Evolutionary conservation across 73 alveolate genomes (phyloP).

Genomic region (Paramecium sonneborni): DNA sequence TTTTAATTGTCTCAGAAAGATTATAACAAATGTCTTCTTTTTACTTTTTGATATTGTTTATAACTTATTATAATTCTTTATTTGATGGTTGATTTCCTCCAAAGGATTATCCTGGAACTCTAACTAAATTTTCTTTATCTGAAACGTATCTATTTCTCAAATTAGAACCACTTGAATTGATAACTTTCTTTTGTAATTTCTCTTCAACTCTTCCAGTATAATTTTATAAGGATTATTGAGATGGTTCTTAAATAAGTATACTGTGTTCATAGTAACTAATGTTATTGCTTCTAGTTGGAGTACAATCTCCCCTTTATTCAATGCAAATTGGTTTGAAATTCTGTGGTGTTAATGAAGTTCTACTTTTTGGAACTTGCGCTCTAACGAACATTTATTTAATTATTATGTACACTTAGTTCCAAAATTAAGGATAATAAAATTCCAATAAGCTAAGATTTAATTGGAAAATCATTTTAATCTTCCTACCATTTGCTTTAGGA

Average conservation of each 20-base stretch:
- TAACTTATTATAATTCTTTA: not conserved
- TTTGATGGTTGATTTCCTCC: slow-evolving; percentile 31
- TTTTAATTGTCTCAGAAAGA: not conserved
- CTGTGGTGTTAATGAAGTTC: slow-evolving; percentile 14
- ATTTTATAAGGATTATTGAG: not conserved
- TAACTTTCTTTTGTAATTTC: not conserved
- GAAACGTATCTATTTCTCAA: not conserved
- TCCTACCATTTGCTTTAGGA: slow-evolving; percentile 6
- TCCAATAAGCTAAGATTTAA: not conserved
- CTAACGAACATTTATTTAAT: slow-evolving; percentile 30
- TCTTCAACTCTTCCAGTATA: slow-evolving; percentile 39
- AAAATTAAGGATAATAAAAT: not conserved
- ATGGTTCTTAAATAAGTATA: not conserved
- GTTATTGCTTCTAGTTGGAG: not conserved
- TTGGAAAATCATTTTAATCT: not conserved
- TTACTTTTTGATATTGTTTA: not conserved
- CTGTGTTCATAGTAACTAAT: slow-evolving; percentile 44
- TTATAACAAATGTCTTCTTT: slow-evolving; percentile 31
- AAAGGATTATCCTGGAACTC: slow-evolving; percentile 37
- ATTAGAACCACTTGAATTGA: not conserved
- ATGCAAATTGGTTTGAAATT: slow-evolving; percentile 31
- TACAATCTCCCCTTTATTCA: not conserved
- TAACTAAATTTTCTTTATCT: slow-evolving; percentile 18
- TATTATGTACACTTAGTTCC: slow-evolving; percentile 9
- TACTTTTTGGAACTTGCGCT: slow-evolving; percentile 28